These are phyloP conservation scores for Salix suchowensis DNA, from an alignment of 345 rosid species.

Conservation along the genomic window DNA sequence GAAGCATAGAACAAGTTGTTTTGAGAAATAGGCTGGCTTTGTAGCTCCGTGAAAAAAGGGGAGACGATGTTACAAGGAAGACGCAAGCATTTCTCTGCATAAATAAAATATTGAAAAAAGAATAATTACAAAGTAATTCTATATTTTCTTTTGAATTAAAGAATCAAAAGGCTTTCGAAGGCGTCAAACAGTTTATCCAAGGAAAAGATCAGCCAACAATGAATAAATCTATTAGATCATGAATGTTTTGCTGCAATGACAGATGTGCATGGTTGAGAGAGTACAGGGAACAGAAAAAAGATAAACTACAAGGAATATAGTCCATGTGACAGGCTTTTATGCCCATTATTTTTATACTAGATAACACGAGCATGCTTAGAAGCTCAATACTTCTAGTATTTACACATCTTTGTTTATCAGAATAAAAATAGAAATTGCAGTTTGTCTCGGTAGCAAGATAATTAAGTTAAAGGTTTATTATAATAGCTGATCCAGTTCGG, in stretches of 20 bases:
- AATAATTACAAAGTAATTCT: not conserved
- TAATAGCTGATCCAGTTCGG: not conserved
- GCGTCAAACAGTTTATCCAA: not conserved
- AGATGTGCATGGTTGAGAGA: not conserved
- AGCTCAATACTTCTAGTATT: not conserved
- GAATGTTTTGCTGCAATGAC: not conserved
- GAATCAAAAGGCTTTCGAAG: not conserved
- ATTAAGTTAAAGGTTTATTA: not conserved
- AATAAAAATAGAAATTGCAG: not conserved
- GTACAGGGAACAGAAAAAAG: not conserved
- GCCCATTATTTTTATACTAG: not conserved
- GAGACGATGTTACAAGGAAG: constrained; percentile 29
- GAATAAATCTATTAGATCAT: not conserved
- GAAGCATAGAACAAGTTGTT: constrained; percentile 38
- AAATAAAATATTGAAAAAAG: not conserved
- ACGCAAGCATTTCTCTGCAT: constrained; percentile 37
- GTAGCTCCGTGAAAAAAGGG: constrained; percentile 22
- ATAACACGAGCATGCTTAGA: not conserved
- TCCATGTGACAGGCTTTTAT: not conserved
- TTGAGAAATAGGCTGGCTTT: constrained; percentile 24
- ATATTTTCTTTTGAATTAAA: not conserved
- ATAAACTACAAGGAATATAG: not conserved
- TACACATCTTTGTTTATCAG: not conserved
- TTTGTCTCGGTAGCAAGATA: not conserved
- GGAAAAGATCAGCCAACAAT: not conserved